Evolutionary conservation across 2,329 filamentous ascomycete species (phyloP).

Genomic region (Fusarium anguioides): DNA sequence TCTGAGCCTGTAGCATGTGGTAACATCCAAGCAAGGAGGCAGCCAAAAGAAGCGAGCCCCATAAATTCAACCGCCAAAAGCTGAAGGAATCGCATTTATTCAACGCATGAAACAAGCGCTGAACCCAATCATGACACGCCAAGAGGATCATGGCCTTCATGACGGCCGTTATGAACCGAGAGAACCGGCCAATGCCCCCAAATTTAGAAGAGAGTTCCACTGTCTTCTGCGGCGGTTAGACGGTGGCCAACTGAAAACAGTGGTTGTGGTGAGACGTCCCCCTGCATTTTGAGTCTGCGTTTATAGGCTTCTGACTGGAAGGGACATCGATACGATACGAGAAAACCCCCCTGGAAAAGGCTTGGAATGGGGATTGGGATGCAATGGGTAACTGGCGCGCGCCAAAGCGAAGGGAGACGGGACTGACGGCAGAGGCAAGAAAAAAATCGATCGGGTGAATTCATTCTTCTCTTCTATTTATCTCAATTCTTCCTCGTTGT

Average conservation of each 20-base stretch:
- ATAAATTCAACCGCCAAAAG: background rate
- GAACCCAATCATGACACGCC: conserved; percentile 19
- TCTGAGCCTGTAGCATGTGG: conserved; percentile 31
- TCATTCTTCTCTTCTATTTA: conserved; percentile 13
- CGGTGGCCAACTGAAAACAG: conserved; percentile 37
- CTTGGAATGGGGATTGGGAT: background rate
- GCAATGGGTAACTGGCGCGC: conserved; percentile 24
- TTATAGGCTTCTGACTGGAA: background rate
- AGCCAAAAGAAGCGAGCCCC: background rate
- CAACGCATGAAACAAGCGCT: conserved; percentile 13
- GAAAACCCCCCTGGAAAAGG: too few species aligned
- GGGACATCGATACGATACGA: conserved; percentile 15
- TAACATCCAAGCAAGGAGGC: conserved; percentile 19
- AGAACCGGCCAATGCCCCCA: conserved; percentile 20
- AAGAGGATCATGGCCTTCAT: conserved; percentile 12
- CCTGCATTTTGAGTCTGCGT: conserved; percentile 27
- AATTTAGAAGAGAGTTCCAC: conserved; percentile 26
- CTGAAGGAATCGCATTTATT: background rate
- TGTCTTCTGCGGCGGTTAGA: conserved; percentile 16
- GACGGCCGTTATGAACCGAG: conserved; percentile 4
- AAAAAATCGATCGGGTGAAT: conserved; percentile 11
- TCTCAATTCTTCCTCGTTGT: conserved; percentile 4
- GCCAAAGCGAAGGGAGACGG: conserved; percentile 21
- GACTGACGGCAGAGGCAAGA: background rate
- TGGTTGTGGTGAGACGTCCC: conserved; percentile 43